Conservation (phyloP, 2,329 filamentous ascomycete genomes). For the Trichoderma guizhouense region DNA sequence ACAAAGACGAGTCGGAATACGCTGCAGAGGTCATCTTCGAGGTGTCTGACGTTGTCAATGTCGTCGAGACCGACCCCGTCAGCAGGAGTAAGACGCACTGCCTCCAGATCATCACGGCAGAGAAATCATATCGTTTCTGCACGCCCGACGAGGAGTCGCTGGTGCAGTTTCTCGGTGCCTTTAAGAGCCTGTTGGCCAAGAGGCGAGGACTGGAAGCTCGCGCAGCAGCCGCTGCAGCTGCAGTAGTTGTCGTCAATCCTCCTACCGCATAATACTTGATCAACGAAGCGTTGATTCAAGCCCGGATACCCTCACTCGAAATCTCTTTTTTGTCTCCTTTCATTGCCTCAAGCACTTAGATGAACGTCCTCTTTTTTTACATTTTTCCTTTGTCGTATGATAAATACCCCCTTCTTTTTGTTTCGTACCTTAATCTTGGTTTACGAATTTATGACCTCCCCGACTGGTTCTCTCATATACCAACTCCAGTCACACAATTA, state of each 20-base stretch:
- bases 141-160: conserved; percentile 77
- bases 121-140: conserved; percentile 77
- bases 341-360: neutral
- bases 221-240: conserved; percentile 26
- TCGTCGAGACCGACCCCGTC: conserved; percentile 86
- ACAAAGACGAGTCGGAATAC: conserved; percentile 92
- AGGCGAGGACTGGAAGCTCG: conserved; percentile 60
- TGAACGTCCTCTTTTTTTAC: neutral
- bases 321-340: neutral
- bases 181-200: conserved; percentile 81
- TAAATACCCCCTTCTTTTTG: neutral
- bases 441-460: conserved; percentile 12
- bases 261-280: conserved; percentile 6
- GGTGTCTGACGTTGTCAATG: conserved; percentile 76
- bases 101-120: conserved; percentile 89
- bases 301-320: neutral
- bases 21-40: conserved; percentile 78
- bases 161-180: conserved; percentile 79
- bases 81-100: conserved; percentile 82
- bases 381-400: neutral
- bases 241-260: neutral
- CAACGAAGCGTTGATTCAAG: neutral
- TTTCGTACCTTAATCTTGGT: neutral
- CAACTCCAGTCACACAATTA: neutral
- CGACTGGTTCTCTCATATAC: neutral